A percentile compares a stretch with the other conserved stretches of the same genome.
Evolutionary conservation across 2,329 filamentous ascomycete genomes (phyloP).

Genomic region (Lanzia echinophila): DNA sequence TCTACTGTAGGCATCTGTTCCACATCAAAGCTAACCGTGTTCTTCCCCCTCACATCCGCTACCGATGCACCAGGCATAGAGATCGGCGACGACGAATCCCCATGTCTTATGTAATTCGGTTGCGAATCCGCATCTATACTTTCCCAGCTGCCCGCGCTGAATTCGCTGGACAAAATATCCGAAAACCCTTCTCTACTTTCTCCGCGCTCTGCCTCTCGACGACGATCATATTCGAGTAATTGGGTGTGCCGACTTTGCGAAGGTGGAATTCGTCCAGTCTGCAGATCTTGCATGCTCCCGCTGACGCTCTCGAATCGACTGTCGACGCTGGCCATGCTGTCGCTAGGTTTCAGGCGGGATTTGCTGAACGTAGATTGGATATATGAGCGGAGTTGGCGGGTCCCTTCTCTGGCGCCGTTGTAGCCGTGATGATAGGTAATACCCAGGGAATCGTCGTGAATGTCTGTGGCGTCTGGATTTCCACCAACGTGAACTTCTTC

Average conservation of each 20-base stretch:
- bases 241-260: conserved; percentile 1
- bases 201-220: not conserved
- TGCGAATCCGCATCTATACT: conserved; percentile 1
- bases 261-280: not conserved
- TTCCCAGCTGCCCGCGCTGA: conserved; percentile 4
- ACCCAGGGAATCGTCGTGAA: conserved; percentile 13
- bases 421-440: conserved; percentile 24
- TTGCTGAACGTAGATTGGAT: conserved; percentile 18
- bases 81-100: not conserved
- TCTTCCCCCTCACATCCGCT: not conserved
- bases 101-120: conserved; percentile 9
- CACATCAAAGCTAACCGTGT: conserved; percentile 13
- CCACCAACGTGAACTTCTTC: conserved; percentile 17
- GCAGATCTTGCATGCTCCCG: conserved; percentile 12
- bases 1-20: not conserved
- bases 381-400: conserved; percentile 22
- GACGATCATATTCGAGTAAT: conserved; percentile 7
- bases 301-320: conserved; percentile 26
- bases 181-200: not conserved
- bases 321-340: conserved; percentile 16
- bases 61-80: not conserved
- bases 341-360: conserved; percentile 14
- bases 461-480: conserved; percentile 10
- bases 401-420: conserved; percentile 23
- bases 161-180: conserved; percentile 1